These are phyloP conservation scores for Whalleya microplaca DNA, from an alignment of 2,329 filamentous ascomycete genomes.

Conservation along the genomic window DNA sequence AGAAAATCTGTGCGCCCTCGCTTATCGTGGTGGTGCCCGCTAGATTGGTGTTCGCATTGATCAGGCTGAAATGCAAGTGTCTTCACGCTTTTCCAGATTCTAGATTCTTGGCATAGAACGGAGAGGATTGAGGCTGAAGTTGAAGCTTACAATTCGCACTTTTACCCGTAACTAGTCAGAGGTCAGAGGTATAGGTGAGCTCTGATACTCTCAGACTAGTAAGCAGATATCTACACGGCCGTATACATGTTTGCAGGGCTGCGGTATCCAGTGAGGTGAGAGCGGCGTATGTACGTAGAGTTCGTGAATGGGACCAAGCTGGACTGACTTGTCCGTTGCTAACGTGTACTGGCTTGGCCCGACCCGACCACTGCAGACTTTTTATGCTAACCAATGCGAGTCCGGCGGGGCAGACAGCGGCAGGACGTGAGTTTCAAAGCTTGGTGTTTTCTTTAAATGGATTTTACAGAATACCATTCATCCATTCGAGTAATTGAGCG, in stretches of 20 bases:
- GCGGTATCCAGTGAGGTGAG: neutral
- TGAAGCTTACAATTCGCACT: conserved; percentile 6
- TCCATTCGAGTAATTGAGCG: conserved; percentile 3
- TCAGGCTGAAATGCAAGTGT: conserved; percentile 21
- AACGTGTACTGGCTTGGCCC: neutral
- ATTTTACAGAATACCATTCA: neutral
- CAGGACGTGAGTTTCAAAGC: neutral
- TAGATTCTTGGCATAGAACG: conserved; percentile 23
- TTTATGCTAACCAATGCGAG: neutral
- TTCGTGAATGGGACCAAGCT: neutral
- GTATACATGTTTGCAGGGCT: no score
- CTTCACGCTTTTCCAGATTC: conserved; percentile 22
- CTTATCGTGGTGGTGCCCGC: conserved; percentile 16
- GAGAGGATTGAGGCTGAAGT: conserved; percentile 27
- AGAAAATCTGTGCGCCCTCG: conserved; percentile 13
- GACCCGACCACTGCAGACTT: neutral
- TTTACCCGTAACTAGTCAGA: neutral
- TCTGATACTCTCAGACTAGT: neutral
- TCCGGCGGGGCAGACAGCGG: no score
- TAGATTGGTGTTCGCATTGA: conserved; percentile 8
- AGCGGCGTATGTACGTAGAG: no score
- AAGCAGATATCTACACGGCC: no score
- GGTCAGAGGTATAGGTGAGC: neutral
- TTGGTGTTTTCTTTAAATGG: no score
- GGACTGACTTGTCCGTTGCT: neutral